Percentiles rank a stretch among this genome's conserved stretches.
These are phyloP conservation scores for Phaeosphaeriaceae sp. DNA, from an alignment of 2,329 filamentous ascomycete genomes.

Conservation along the genomic window DNA sequence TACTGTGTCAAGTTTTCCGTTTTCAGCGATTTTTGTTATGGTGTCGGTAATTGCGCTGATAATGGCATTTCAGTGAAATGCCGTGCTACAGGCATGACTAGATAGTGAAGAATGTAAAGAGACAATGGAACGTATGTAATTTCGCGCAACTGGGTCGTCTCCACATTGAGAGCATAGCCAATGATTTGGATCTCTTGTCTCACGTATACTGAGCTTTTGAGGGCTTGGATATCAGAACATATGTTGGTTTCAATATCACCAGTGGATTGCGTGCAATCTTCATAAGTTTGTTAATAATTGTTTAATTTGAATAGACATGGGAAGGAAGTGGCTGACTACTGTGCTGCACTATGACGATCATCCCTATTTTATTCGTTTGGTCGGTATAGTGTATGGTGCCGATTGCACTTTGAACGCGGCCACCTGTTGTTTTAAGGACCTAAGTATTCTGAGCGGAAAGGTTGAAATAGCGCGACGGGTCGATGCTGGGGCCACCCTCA, in stretches of 20 bases:
- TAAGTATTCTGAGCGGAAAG: conserved; percentile 21
- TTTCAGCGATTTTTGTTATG: neutral
- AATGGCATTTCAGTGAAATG: neutral
- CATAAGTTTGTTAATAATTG: too few species aligned
- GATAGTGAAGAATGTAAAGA: neutral
- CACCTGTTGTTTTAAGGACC: conserved; percentile 23
- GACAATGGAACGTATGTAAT: conserved; percentile 26
- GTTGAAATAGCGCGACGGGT: conserved; percentile 30
- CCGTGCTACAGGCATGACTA: conserved; percentile 4
- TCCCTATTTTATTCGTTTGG: conserved; percentile 16
- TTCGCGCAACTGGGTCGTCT: conserved; percentile 19
- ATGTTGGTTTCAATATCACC: conserved; percentile 19
- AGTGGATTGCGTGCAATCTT: conserved; percentile 19
- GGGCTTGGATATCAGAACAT: conserved; percentile 13
- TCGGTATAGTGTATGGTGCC: conserved; percentile 20
- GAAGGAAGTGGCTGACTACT: conserved; percentile 11
- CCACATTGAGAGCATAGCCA: conserved; percentile 26
- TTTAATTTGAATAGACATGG: neutral
- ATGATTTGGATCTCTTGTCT: conserved; percentile 24
- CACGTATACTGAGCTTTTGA: conserved; percentile 19
- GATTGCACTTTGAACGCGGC: conserved; percentile 13
- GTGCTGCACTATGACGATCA: conserved; percentile 32
- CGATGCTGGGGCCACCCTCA: conserved; percentile 18
- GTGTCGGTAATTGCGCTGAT: neutral
- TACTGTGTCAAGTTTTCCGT: neutral